Evolutionary conservation across 75 land plant species (phyloP), one percentile per base, ranked within the genome.

Genomic region (Picea sitchensis): DNA sequence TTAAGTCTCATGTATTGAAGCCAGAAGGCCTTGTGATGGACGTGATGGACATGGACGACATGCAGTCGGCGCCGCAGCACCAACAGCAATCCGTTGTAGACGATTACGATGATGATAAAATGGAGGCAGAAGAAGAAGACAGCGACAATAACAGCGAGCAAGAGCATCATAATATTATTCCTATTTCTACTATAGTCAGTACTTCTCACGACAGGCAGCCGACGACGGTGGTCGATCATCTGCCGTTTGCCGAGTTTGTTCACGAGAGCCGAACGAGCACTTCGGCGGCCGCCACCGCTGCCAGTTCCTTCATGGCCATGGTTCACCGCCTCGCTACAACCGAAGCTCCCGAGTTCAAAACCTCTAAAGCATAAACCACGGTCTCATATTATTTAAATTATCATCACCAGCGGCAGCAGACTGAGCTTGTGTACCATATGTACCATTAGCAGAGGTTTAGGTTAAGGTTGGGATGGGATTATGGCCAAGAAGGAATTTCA

Each of bases 241-340:
- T 75, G 58, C 76, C 76, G 23, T 75, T 75, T 51, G 60, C 76
- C 1, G 58, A 75, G 30, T 75, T 57, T 31, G 76, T 75, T 5
- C 76, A 75, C 36, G 76, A 75, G 7, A 13, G 9, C 60, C 58
- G 76, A 17, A 57, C 58, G 32, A 14, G 15, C 18, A 21, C 71
- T 67, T 2, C n/a, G n/a, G n/a, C n/a, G n/a, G n/a, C 76, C 36
- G 38, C 76, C 20, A 54, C 58, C 6, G 59, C 76, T 31, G 76
- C 76, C 59, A 75, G 47, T 58, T 56, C 76, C 36, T 75, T 75
- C 36, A 75, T 75, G 76, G 76, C 76, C 18, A 75, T 75, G 76
- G 76, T 75, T 58, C 76, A 75, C 59, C 54, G 76, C 31, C 18
- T 57, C 17, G 26, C 34, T 30, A 26, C 59, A 75, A 14, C 76